These are phyloP conservation scores for Lachancea sp. DNA, from an alignment of 805 yeast species.

Conservation along the genomic window DNA sequence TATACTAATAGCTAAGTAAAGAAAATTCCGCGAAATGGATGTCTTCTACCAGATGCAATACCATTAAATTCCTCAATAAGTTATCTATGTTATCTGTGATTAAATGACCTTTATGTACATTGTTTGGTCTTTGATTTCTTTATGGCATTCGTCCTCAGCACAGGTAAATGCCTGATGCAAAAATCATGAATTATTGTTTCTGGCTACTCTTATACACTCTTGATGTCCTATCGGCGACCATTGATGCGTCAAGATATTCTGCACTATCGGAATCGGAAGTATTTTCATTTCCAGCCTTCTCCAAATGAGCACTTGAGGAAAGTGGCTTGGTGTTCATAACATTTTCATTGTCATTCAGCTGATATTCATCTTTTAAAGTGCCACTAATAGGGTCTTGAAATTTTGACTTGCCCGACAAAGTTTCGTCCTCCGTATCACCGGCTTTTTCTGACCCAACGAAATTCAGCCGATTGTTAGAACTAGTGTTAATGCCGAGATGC, in stretches of 20 bases:
- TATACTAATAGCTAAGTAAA: too few species aligned
- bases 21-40: too few species aligned
- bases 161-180: too few species aligned
- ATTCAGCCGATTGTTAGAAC: conserved; percentile 5
- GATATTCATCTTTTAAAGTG: too few species aligned
- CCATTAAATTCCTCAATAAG: neutral
- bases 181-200: too few species aligned
- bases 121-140: neutral
- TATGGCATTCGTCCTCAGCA: too few species aligned
- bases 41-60: too few species aligned
- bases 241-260: conserved; percentile 13
- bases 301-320: neutral
- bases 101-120: conserved; percentile 1
- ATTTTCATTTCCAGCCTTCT: neutral
- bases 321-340: neutral
- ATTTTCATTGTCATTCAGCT: neutral
- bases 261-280: conserved; percentile 2
- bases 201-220: neutral
- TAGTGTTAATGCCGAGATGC: neutral
- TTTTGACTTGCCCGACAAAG: too few species aligned
- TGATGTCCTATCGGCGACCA: neutral
- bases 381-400: too few species aligned
- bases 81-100: neutral
- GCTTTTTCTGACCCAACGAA: conserved; percentile 1
- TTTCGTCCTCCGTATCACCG: neutral